These are phyloP conservation scores for Narthecium ossifragum DNA, from an alignment of 106 monocot genomes.

Conservation along the genomic window DNA sequence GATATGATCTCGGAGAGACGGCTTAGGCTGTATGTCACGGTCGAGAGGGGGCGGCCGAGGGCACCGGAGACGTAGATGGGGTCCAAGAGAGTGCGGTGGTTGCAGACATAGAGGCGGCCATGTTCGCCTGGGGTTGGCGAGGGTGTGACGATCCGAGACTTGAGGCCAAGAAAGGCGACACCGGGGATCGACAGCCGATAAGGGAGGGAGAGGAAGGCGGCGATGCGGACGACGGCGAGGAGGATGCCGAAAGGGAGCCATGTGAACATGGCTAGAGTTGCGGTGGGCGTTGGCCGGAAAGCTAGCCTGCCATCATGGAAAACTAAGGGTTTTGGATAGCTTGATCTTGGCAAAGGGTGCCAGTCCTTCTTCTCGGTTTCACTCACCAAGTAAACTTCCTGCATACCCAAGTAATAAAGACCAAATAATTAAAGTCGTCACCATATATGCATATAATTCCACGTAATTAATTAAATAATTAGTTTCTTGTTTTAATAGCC, in stretches of 20 bases:
- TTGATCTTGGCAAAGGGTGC: neutral
- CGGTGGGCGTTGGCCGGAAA: neutral
- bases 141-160: neutral
- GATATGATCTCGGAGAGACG: slow-evolving; percentile 36
- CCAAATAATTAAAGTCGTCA: too few relatives aligned
- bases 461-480: too few relatives aligned
- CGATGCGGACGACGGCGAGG: neutral
- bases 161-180: neutral
- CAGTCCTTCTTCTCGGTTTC: neutral
- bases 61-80: slow-evolving; percentile 44
- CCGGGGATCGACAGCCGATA: neutral
- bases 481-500: too few relatives aligned
- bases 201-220: neutral
- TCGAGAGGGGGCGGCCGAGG: slow-evolving; percentile 21
- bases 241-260: slow-evolving; percentile 3
- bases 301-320: slow-evolving; percentile 15
- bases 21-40: slow-evolving; percentile 60
- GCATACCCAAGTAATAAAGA: too few relatives aligned
- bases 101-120: neutral
- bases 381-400: slow-evolving; percentile 6
- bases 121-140: neutral
- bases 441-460: too few relatives aligned
- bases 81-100: slow-evolving; percentile 14
- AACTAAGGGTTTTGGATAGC: slow-evolving; percentile 8
- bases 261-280: neutral